These are phyloP conservation scores for Apocynum venetum DNA, from an alignment of 257 asterid genomes.

Conservation along the genomic window DNA sequence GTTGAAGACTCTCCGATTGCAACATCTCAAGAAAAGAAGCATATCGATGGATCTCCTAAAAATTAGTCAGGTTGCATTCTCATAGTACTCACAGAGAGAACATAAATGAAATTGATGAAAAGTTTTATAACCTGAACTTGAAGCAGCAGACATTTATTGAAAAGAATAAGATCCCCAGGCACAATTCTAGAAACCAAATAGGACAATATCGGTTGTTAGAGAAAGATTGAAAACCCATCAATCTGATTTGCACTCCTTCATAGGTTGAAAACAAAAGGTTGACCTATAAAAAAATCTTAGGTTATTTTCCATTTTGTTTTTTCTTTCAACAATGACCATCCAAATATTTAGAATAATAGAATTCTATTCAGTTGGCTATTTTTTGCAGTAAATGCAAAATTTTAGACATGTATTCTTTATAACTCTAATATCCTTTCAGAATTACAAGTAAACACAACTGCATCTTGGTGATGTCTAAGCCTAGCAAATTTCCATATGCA, in stretches of 20 bases:
- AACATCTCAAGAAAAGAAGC: constrained; percentile 79
- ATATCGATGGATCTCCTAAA: constrained; percentile 63
- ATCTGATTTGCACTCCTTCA: not conserved
- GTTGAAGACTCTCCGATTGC: constrained; percentile 55
- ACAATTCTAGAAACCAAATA: constrained; percentile 48
- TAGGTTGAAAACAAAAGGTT: not conserved
- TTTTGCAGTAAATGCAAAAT: not conserved
- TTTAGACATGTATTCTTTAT: not conserved
- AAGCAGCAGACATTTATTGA: constrained; percentile 67
- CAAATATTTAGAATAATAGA: not conserved
- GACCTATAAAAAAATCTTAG: not conserved
- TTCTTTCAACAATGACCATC: not conserved
- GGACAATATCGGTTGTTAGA: constrained; percentile 14
- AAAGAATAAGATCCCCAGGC: constrained; percentile 50
- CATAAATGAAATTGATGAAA: constrained; percentile 21
- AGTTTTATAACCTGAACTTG: constrained; percentile 70
- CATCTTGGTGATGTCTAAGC: not conserved
- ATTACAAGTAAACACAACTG: not conserved
- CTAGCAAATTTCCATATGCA: not conserved
- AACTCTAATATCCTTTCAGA: not conserved
- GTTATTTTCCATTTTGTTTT: not conserved
- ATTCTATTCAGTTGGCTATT: not conserved
- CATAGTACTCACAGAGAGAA: constrained; percentile 2
- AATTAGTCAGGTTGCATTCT: constrained; percentile 10
- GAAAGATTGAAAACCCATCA: constrained; percentile 1